Conservation (phyloP, 805 yeast species). For the Suhomyces sp. region DNA sequence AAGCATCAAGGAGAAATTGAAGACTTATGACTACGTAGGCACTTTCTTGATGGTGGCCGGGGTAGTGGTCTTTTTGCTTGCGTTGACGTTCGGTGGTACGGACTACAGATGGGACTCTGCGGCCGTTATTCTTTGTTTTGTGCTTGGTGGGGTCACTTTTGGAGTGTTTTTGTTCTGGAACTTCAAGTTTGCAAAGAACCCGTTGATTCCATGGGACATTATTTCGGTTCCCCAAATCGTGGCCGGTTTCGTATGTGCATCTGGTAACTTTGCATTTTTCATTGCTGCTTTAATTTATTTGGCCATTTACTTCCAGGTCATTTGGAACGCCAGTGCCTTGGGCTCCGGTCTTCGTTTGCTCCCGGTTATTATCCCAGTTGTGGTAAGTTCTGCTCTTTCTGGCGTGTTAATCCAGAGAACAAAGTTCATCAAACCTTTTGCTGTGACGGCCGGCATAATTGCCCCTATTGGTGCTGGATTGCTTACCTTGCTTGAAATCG, state of each 20-base stretch:
- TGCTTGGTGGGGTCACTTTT: conserved; percentile 18
- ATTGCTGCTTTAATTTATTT: conserved; percentile 24
- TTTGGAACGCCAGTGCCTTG: conserved; percentile 40
- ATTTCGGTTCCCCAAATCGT: conserved; percentile 11
- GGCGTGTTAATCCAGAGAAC: conserved; percentile 40
- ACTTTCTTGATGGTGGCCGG: conserved; percentile 18
- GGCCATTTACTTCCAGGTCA: conserved; percentile 50
- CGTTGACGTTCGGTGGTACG: conserved; percentile 22
- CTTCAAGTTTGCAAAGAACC: conserved; percentile 14
- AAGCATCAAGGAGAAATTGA: conserved; percentile 12
- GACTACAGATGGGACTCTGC: conserved; percentile 20
- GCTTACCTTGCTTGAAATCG: conserved; percentile 36
- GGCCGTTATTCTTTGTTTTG: conserved; percentile 21
- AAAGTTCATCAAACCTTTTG: conserved; percentile 41
- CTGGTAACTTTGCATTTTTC: conserved; percentile 17
- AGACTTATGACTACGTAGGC: conserved; percentile 19
- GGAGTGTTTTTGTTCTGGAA: conserved; percentile 19
- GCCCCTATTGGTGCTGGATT: conserved; percentile 46
- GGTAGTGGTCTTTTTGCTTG: conserved; percentile 21
- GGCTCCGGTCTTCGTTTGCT: conserved; percentile 45
- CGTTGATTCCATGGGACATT: conserved; percentile 17
- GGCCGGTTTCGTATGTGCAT: conserved; percentile 13
- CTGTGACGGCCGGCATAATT: conserved; percentile 31
- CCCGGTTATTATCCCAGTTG: conserved; percentile 42
- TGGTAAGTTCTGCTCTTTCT: conserved; percentile 29